phyloP scores from a whole-genome alignment of 2,329 filamentous ascomycete genomes.

The Moelleriella libera region DNA sequence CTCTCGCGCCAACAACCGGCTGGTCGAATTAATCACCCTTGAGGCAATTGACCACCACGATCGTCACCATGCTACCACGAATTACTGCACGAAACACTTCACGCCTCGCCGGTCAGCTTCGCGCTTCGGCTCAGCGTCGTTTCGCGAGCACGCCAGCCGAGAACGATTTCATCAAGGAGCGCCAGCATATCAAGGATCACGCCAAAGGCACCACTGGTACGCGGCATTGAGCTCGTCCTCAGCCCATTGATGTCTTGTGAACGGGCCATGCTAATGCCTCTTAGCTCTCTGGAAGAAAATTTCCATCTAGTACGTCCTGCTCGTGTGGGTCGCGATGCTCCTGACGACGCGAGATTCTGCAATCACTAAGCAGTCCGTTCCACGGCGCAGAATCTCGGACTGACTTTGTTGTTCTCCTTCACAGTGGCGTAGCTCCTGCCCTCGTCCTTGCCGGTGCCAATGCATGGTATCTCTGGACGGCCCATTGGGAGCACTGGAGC shows the following conservation, averaged over 20 bases:
- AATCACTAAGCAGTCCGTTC: conserved; percentile 5
- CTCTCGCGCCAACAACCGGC: no score
- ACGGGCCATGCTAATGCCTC: conserved; percentile 1
- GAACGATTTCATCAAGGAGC: conserved; percentile 90
- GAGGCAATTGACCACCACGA: neutral
- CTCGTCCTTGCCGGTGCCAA: conserved; percentile 63
- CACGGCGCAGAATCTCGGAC: neutral
- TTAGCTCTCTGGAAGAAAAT: conserved; percentile 91
- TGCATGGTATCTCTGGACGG: conserved; percentile 80
- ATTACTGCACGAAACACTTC: conserved; percentile 45
- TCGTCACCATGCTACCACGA: conserved; percentile 47
- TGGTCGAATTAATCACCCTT: neutral
- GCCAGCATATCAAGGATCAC: conserved; percentile 80
- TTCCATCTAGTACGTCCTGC: conserved; percentile 69
- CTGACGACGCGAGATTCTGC: neutral
- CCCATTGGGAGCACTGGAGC: conserved; percentile 92
- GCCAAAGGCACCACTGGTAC: conserved; percentile 71
- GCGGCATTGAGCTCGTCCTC: conserved; percentile 22
- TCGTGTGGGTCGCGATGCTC: neutral
- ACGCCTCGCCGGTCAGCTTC: conserved; percentile 47
- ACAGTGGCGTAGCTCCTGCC: conserved; percentile 59
- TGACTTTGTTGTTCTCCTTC: neutral
- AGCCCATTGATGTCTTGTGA: neutral
- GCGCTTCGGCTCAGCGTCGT: conserved; percentile 51
- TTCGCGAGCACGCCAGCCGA: conserved; percentile 61